These are phyloP conservation scores for Dittrichia graveolens DNA, from an alignment of 129 eudicot genomes.

Conservation along the genomic window DNA sequence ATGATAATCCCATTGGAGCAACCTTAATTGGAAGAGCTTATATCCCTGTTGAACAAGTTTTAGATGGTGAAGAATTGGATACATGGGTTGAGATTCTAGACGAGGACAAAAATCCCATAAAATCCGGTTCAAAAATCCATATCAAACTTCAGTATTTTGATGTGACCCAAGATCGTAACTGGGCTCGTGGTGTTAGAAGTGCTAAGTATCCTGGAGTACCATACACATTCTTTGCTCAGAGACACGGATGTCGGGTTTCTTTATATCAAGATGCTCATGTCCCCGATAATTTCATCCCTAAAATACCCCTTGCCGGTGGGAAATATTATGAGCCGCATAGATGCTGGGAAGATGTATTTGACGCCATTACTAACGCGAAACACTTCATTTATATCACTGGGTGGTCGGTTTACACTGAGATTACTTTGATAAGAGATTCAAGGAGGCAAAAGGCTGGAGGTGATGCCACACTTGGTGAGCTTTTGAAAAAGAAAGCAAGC, in stretches of 20 bases:
- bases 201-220: slow-evolving; percentile 73
- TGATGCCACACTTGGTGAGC: slow-evolving; percentile 68
- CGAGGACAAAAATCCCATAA: slow-evolving; percentile 52
- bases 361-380: slow-evolving; percentile 66
- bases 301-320: slow-evolving; percentile 65
- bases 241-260: slow-evolving; percentile 63
- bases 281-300: slow-evolving; percentile 64
- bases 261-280: slow-evolving; percentile 78
- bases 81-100: slow-evolving; percentile 75
- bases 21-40: slow-evolving; percentile 77
- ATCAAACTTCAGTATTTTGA: slow-evolving; percentile 66
- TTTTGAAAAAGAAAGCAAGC: slow-evolving; percentile 65
- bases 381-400: slow-evolving; percentile 78
- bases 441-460: slow-evolving; percentile 68
- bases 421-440: slow-evolving; percentile 65
- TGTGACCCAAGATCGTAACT: slow-evolving; percentile 62
- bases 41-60: slow-evolving; percentile 58
- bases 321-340: slow-evolving; percentile 62
- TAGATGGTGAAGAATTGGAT: slow-evolving; percentile 62
- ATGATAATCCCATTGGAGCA: slow-evolving; percentile 69
- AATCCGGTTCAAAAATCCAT: slow-evolving; percentile 64
- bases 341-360: slow-evolving; percentile 83
- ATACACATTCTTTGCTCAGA: slow-evolving; percentile 63
- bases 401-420: slow-evolving; percentile 79
- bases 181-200: slow-evolving; percentile 57